Evolutionary conservation across 805 yeast species (phyloP).

Genomic region (Sungouiella thailandica): DNA sequence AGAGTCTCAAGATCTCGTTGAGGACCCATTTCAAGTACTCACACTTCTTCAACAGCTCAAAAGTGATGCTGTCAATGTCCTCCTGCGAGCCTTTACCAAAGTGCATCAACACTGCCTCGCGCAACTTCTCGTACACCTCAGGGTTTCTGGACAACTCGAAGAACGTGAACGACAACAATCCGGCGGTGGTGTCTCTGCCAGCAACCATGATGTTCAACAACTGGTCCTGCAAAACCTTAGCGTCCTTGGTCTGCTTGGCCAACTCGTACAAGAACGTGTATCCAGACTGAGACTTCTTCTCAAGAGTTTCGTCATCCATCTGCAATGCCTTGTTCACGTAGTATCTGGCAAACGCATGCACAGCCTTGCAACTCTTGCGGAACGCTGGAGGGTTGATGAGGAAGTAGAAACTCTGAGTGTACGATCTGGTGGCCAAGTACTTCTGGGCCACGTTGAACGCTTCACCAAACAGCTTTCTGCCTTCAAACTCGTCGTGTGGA

Average conservation of each 20-base stretch:
- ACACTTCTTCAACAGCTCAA: conserved; percentile 36
- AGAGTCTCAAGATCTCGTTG: conserved; percentile 33
- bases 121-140: conserved; percentile 26
- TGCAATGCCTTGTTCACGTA: conserved; percentile 15
- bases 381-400: conserved; percentile 25
- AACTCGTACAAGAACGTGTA: conserved; percentile 36
- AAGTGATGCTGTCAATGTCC: conserved; percentile 26
- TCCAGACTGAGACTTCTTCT: conserved; percentile 17
- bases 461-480: conserved; percentile 29
- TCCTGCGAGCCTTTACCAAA: conserved; percentile 31
- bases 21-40: conserved; percentile 34
- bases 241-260: conserved; percentile 34
- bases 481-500: conserved; percentile 19
- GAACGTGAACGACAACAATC: conserved; percentile 30
- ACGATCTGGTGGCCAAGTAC: conserved; percentile 29
- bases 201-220: conserved; percentile 37
- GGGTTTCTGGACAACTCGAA: conserved; percentile 34
- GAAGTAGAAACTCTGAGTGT: conserved; percentile 24
- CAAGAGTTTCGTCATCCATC: conserved; percentile 11
- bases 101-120: conserved; percentile 21
- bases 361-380: conserved; percentile 24
- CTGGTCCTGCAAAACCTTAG: conserved; percentile 32
- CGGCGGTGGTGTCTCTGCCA: conserved; percentile 42
- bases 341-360: conserved; percentile 16
- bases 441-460: conserved; percentile 32